A percentile compares a stretch with the other conserved stretches of the same genome.
Evolutionary conservation across 371 early-diverging fungal species (phyloP).

Genomic region (Mortierella sp.): DNA sequence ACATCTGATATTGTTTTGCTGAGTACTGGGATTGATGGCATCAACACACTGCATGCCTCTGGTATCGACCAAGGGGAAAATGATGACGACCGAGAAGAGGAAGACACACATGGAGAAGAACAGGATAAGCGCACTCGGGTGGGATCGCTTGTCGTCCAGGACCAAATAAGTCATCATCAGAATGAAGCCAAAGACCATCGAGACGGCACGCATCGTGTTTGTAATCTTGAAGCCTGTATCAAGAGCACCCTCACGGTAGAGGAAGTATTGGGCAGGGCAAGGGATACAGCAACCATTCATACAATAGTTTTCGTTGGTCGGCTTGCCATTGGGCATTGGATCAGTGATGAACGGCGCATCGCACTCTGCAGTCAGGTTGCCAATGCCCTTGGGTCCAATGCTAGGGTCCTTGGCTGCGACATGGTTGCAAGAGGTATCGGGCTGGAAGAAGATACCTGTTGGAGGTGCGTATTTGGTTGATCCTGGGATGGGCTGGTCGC

Average conservation of each 20-base stretch:
- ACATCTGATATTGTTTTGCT: slow-evolving; percentile 69
- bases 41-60: slow-evolving; percentile 65
- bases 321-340: slow-evolving; percentile 12
- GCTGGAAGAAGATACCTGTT: slow-evolving; percentile 48
- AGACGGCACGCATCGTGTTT: slow-evolving; percentile 61
- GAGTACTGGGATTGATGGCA: slow-evolving; percentile 56
- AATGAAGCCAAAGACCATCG: slow-evolving; percentile 60
- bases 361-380: slow-evolving; percentile 21
- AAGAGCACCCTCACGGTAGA: slow-evolving; percentile 60
- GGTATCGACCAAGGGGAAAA: slow-evolving; percentile 67
- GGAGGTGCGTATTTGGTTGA: slow-evolving; percentile 30
- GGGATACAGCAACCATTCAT: slow-evolving; percentile 40
- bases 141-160: slow-evolving; percentile 70
- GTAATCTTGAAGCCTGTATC: slow-evolving; percentile 61
- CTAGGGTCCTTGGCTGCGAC: slow-evolving; percentile 5
- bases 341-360: slow-evolving; percentile 26
- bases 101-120: slow-evolving; percentile 66
- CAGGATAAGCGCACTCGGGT: slow-evolving; percentile 73
- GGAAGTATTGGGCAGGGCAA: slow-evolving; percentile 36
- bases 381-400: background rate
- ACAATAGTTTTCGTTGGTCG: slow-evolving; percentile 26
- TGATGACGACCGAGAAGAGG: slow-evolving; percentile 62
- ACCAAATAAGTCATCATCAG: slow-evolving; percentile 67
- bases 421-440: slow-evolving; percentile 50
- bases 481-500: slow-evolving; percentile 45